Conservation (phyloP, 805 yeast genomes). For the Candida schatavii region DNA sequence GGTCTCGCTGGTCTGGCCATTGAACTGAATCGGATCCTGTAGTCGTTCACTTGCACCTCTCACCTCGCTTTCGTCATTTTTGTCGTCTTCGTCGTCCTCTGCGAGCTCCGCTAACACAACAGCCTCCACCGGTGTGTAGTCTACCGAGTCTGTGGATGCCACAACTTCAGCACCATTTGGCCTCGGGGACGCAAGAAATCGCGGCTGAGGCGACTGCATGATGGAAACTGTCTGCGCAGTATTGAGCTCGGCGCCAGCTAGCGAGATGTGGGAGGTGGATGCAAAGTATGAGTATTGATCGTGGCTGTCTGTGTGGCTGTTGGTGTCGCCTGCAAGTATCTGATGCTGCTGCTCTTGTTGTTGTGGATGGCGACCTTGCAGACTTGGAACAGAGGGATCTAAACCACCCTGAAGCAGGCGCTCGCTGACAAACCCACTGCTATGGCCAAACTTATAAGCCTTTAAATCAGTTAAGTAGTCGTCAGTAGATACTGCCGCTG, state of each 20-base stretch:
- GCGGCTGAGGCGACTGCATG: neutral
- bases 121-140: neutral
- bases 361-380: neutral
- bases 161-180: neutral
- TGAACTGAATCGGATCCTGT: neutral
- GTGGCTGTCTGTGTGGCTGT: neutral
- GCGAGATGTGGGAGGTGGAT: neutral
- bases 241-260: neutral
- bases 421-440: constrained; percentile 3
- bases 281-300: neutral
- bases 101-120: neutral
- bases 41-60: neutral
- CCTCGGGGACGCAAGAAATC: neutral
- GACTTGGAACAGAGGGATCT: neutral
- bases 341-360: neutral
- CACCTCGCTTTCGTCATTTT: neutral
- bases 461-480: neutral
- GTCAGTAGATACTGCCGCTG: constrained; percentile 1
- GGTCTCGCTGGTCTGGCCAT: neutral
- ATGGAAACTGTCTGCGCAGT: constrained; percentile 4
- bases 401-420: neutral
- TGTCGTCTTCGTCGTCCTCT: neutral
- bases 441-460: constrained; percentile 1
- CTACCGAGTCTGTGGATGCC: neutral
- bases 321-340: neutral